Evolutionary conservation across 1,284 basidiomycete genomes (phyloP), one percentile per base, ranked within the genome.

Genomic region (Tilletia caries): DNA sequence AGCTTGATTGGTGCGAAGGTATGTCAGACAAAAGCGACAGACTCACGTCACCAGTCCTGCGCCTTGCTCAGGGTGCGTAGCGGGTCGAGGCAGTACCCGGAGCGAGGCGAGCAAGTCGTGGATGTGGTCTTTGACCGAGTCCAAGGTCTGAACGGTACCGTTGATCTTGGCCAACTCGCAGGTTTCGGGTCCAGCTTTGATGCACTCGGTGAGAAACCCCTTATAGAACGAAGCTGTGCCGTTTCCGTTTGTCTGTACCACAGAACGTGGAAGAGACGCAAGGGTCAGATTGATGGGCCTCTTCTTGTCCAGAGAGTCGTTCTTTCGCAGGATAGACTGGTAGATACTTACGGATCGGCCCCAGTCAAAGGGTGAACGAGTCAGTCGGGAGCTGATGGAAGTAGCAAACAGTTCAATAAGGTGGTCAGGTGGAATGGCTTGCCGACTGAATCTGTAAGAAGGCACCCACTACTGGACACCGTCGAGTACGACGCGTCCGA

Each of bases 171-270:
- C 75, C 5, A 76, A 67, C 13, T 44, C 60, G 37, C 75, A 76
- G 2, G 41, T 54, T 1, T 72, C 50, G 0, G 71, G 68, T 23
- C 75, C 75, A 1, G 75, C 75, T 34, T 62, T 64, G 32, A 72
- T 50, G 34, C 75, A 76, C 23, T 72, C 75, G 3, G 71, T 69
- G 15, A 76, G 27, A 32, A 76, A 74, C 0, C 73, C 75, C 27
- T 76, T 71, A 20, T 71, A 66, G 25, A 69, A 76, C 10, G 75
- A 68, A 23, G 68, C 70, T 1, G 73, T 72, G 32, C 72, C 70
- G 62, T 76, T 76, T 66, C 72, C 73, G 33, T 72, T 25, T 0
- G 71, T 68, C 70, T 65, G 70, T 2, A 41, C 13, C 37, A 41
- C 37, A 41, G 5, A 5, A n/a, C n/a, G n/a, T n/a, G n/a, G 69